Percentiles rank a stretch among this genome's conserved stretches.
Conservation (phyloP, 441 rosid species). For the Viola pubescens region DNA sequence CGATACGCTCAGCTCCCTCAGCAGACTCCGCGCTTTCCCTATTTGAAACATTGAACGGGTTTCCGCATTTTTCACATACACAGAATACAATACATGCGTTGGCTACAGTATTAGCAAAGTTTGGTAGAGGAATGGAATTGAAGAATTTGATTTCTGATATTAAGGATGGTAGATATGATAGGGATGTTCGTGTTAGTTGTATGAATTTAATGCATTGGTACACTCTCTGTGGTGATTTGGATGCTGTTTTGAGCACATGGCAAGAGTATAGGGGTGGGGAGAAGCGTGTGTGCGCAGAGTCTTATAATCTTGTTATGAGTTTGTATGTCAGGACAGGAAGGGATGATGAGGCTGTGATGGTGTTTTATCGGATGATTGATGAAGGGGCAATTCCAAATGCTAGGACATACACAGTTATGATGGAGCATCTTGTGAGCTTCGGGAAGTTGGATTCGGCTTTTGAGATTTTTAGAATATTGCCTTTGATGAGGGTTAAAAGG, state of each 20-base stretch:
- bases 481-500: conserved; percentile 70
- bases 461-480: conserved; percentile 52
- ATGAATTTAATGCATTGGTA: conserved; percentile 74
- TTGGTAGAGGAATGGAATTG: conserved; percentile 38
- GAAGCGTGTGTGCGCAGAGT: conserved; percentile 51
- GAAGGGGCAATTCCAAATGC: conserved; percentile 77
- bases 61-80: conserved; percentile 33
- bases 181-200: conserved; percentile 39
- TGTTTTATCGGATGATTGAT: conserved; percentile 45
- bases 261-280: conserved; percentile 37
- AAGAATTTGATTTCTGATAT: conserved; percentile 39
- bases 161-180: conserved; percentile 34
- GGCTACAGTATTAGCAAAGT: conserved; percentile 67
- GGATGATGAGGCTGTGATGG: conserved; percentile 41
- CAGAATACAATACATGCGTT: conserved; percentile 51
- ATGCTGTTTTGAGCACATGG: conserved; percentile 54
- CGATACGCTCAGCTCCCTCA: conserved; percentile 67
- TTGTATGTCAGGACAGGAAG: conserved; percentile 36
- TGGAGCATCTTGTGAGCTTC: conserved; percentile 54
- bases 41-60: conserved; percentile 31
- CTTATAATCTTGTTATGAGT: conserved; percentile 57
- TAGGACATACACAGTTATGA: conserved; percentile 69
- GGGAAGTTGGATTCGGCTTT: conserved; percentile 58
- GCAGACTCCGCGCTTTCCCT: conserved; percentile 56
- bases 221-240: conserved; percentile 40